Percentiles rank a stretch among this genome's conserved stretches.
These are phyloP conservation scores for Pleurostoma richardsiae DNA, from an alignment of 2,329 filamentous ascomycete species.

Conservation along the genomic window DNA sequence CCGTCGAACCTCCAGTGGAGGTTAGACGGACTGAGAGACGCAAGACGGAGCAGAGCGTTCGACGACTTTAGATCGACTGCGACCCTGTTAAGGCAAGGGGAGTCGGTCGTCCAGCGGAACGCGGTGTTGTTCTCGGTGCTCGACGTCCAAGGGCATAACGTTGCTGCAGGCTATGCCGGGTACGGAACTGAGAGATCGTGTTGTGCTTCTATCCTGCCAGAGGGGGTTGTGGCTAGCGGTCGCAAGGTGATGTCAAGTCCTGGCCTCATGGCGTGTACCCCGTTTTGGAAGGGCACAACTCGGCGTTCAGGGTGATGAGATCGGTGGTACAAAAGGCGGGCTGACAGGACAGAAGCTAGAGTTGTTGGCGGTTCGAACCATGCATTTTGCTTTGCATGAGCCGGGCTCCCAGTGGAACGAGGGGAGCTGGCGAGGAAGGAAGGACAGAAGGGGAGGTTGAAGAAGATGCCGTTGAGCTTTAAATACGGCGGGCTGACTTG, in stretches of 20 bases:
- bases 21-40: not conserved
- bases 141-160: not conserved
- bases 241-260: not conserved
- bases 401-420: conserved; percentile 5
- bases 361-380: not conserved
- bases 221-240: not conserved
- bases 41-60: not conserved
- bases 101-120: not conserved
- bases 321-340: not conserved
- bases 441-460: not conserved
- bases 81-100: not conserved
- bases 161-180: not conserved
- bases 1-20: not conserved
- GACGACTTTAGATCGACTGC: not conserved
- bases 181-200: not conserved
- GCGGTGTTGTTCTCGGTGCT: not conserved
- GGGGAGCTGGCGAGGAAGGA: conserved; percentile 1
- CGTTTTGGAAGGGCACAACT: not conserved
- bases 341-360: not conserved
- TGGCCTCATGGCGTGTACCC: not conserved
- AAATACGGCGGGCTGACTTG: too few relatives aligned
- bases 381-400: not conserved
- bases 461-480: too few relatives aligned
- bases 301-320: not conserved
- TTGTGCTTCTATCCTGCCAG: not conserved